phyloP scores from a whole-genome alignment of 169 alveolate species.

The Cryptosporidium parvum region DNA sequence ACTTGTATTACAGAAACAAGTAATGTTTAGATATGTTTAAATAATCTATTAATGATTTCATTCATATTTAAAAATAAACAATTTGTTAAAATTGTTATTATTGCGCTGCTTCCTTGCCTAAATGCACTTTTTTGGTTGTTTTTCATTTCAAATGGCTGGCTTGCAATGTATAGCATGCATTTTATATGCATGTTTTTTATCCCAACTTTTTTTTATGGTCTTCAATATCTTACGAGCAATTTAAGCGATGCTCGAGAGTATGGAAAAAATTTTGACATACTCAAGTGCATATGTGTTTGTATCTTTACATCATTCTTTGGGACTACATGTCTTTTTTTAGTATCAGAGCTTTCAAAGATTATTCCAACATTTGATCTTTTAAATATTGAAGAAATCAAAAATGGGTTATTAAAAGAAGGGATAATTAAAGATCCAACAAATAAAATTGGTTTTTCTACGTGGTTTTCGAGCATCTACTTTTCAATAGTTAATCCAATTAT shows the following conservation, averaged over 20 bases:
- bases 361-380: background rate
- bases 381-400: background rate
- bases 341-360: background rate
- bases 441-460: background rate
- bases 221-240: background rate
- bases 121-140: constrained; percentile 38
- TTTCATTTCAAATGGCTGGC: constrained; percentile 46
- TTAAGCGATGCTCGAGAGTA: background rate
- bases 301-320: background rate
- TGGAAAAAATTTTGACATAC: background rate
- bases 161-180: constrained; percentile 69
- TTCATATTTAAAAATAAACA: background rate
- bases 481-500: constrained; percentile 40
- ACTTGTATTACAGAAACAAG: background rate
- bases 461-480: constrained; percentile 31
- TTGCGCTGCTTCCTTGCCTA: constrained; percentile 32
- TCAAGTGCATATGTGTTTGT: background rate
- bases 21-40: background rate
- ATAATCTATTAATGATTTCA: background rate
- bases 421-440: background rate
- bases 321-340: background rate
- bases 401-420: background rate
- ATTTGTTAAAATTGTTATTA: constrained; percentile 7
- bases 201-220: constrained; percentile 18
- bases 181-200: constrained; percentile 40